Base-by-base conservation (phyloP, 1,139 yeast species). In the Pichia sp. region DNA sequence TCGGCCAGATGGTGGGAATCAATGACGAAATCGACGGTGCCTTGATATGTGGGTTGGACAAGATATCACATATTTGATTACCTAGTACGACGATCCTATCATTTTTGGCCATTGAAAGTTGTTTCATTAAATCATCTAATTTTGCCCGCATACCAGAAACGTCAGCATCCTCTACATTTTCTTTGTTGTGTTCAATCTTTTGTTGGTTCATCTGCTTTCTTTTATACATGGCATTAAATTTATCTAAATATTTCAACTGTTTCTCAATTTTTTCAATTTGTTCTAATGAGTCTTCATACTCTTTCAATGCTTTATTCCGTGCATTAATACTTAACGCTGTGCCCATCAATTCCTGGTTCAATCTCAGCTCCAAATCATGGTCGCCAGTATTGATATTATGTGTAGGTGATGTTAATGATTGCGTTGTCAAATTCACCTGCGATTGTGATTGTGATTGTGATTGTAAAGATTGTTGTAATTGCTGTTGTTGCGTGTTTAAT, bases 1-100 rank as follows among this genome's bases (percentile, higher is more conserved):
- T 39, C 30, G 50, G 53, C 53, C 53, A 50, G 3, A 47, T 25
- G 4, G 43, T 38, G 3, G 47, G 50, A 1, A 50, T 43, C 3
- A 49, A 20, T 2, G 24, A 16, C 4, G 35, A 16, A 42, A 49
- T 40, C 2, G 44, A 29, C 7, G 47, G 45, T 15, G 2, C 9
- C 15, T 7, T 25, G 26, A 25, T 25, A n/a, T n/a, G n/a, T n/a
- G n/a, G n/a, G n/a, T n/a, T n/a, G n/a, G n/a, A n/a, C n/a, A n/a
- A n/a, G n/a, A n/a, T n/a, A n/a, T n/a, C n/a, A n/a, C n/a, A n/a
- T n/a, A n/a, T n/a, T n/a, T n/a, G n/a, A n/a, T n/a, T n/a, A n/a
- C n/a, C n/a, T n/a, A n/a, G n/a, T n/a, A n/a, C n/a, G n/a, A n/a
- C n/a, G n/a, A n/a, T n/a, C n/a, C n/a, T n/a, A n/a, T n/a, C n/a